These are phyloP conservation scores for Aschersonia sp. DNA, from an alignment of 2,329 filamentous ascomycete species.

Conservation along the genomic window DNA sequence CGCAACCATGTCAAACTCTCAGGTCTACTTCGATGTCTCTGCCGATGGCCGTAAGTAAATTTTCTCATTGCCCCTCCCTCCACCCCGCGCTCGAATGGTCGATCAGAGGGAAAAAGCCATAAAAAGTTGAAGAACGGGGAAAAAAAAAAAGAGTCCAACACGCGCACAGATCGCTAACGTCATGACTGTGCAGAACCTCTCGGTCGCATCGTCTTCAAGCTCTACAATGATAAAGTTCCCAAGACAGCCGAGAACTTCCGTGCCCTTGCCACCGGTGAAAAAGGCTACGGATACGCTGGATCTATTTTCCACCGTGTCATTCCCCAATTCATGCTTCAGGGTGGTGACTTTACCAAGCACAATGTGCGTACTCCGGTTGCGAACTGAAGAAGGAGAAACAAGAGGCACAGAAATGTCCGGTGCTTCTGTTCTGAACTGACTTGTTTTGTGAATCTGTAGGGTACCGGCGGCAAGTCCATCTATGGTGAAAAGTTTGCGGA, in stretches of 20 bases:
- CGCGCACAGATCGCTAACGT: not conserved
- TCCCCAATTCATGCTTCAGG: not conserved
- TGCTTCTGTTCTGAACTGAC: not conserved
- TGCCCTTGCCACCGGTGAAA: not conserved
- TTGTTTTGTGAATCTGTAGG: slow-evolving; percentile 1
- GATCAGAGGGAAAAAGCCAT: no score
- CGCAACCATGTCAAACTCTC: not conserved
- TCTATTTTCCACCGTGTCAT: not conserved
- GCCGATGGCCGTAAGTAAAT: slow-evolving; percentile 5
- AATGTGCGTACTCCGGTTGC: slow-evolving; percentile 42
- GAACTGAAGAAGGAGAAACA: not conserved
- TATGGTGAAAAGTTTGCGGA: slow-evolving; percentile 9
- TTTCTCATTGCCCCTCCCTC: not conserved
- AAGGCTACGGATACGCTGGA: not conserved
- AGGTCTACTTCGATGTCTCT: slow-evolving; percentile 7
- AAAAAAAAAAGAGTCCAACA: not conserved
- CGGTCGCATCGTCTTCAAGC: slow-evolving; percentile 77
- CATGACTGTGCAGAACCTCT: slow-evolving; percentile 1
- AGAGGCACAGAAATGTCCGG: not conserved
- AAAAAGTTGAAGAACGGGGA: not conserved
- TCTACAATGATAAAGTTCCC: slow-evolving; percentile 75
- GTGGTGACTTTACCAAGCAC: slow-evolving; percentile 74
- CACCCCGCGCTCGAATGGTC: not conserved
- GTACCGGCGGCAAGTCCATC: slow-evolving; percentile 10
- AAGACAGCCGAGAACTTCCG: slow-evolving; percentile 23